Evolutionary conservation across 495 filamentous ascomycete genomes (phyloP).

Genomic region (Talaromyces adpressus): DNA sequence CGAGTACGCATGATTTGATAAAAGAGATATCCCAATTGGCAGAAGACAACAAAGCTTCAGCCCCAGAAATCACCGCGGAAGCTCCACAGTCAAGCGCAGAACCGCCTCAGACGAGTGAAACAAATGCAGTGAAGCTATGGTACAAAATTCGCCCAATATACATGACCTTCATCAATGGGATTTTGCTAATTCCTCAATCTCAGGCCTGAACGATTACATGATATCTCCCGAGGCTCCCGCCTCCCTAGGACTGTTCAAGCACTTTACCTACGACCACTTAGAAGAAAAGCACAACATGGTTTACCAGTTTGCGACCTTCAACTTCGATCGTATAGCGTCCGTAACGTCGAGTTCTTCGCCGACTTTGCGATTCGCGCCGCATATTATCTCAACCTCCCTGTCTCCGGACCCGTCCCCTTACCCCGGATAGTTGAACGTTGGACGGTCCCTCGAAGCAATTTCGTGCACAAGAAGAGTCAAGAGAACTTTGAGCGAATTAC

Average conservation of each 20-base stretch:
- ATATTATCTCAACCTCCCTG: slow-evolving; percentile 85
- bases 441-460: slow-evolving; percentile 86
- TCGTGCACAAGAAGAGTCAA: slow-evolving; percentile 94
- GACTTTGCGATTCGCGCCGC: slow-evolving; percentile 94
- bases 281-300: slow-evolving; percentile 62
- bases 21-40: background rate
- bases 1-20: background rate
- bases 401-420: slow-evolving; percentile 81
- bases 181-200: background rate
- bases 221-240: slow-evolving; percentile 37
- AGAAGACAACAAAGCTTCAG: background rate
- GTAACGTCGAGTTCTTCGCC: slow-evolving; percentile 88
- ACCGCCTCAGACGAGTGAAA: background rate
- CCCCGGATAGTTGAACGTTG: slow-evolving; percentile 81
- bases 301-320: slow-evolving; percentile 86
- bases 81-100: background rate
- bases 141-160: background rate
- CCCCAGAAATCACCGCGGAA: background rate
- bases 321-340: slow-evolving; percentile 82
- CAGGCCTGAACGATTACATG: slow-evolving; percentile 33
- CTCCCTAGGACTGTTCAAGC: slow-evolving; percentile 74
- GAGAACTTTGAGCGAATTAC: slow-evolving; percentile 97
- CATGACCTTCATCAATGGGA: background rate
- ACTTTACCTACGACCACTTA: slow-evolving; percentile 77
- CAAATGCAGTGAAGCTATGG: background rate